phyloP scores from a whole-genome alignment of 73 alveolate species.

The Paramecium octaurelia region DNA sequence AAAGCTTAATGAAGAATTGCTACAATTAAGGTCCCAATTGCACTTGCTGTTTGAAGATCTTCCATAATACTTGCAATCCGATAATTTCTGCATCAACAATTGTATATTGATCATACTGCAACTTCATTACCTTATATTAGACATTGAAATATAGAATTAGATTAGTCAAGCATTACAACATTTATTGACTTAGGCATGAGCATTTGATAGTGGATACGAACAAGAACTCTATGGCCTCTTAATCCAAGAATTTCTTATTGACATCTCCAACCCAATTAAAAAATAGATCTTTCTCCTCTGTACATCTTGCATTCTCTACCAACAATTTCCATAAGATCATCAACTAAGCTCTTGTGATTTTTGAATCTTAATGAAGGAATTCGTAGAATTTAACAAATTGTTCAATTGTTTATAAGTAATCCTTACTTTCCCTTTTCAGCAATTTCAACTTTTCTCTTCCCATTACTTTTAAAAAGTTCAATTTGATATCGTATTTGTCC shows the following conservation, averaged over 20 bases:
- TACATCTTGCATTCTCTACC: not conserved
- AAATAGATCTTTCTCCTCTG: not conserved
- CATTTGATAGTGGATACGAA: not conserved
- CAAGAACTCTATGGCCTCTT: not conserved
- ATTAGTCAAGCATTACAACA: slow-evolving; percentile 23
- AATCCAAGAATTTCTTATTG: not conserved
- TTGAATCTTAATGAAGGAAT: not conserved
- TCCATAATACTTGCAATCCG: slow-evolving; percentile 23
- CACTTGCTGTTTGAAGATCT: not conserved
- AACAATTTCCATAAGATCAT: not conserved
- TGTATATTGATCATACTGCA: not conserved
- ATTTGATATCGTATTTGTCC: not conserved
- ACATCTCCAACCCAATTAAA: slow-evolving; percentile 1
- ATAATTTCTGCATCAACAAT: not conserved
- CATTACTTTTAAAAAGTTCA: not conserved
- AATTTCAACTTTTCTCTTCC: not conserved
- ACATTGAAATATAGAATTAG: slow-evolving; percentile 14
- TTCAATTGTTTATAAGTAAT: not conserved
- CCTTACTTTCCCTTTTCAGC: not conserved
- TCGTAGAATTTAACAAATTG: not conserved
- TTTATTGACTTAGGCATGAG: not conserved
- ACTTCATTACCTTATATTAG: not conserved
- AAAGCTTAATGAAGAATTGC: not conserved
- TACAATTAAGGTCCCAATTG: not conserved
- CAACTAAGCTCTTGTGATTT: not conserved